phyloP scores from a whole-genome alignment of 192 early-diverging fungal genomes.

The Backusella tarrabulga region DNA sequence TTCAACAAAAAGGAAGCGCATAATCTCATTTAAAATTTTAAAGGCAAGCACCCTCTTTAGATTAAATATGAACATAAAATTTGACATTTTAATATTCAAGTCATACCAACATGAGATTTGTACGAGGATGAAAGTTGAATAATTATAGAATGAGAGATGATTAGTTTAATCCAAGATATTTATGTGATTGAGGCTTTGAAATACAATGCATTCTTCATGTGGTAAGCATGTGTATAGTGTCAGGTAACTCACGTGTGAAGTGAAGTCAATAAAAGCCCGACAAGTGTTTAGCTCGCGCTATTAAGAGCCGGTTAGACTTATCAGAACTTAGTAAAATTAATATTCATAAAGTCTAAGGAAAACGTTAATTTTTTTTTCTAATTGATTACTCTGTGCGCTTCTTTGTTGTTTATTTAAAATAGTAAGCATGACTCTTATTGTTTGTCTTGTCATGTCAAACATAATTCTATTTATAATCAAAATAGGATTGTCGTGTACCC shows the following conservation, averaged over 20 bases:
- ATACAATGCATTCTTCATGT: not conserved
- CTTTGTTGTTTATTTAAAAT: not conserved
- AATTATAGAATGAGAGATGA: not conserved
- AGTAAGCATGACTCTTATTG: not conserved
- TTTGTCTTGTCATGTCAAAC: not conserved
- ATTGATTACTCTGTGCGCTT: not conserved
- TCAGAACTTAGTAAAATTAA: not conserved
- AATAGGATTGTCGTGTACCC: not conserved
- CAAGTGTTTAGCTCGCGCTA: not conserved
- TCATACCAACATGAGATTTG: not conserved
- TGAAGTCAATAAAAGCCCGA: not conserved
- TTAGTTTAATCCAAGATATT: not conserved
- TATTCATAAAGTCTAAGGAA: not conserved
- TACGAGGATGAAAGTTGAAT: not conserved
- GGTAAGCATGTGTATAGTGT: not conserved
- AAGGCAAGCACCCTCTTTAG: no score
- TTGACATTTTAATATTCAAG: not conserved
- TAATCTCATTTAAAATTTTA: no score
- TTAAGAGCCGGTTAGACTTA: not conserved
- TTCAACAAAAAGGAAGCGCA: no score
- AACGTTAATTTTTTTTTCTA: not conserved
- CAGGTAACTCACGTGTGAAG: not conserved
- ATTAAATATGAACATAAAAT: not conserved
- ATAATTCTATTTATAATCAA: not conserved
- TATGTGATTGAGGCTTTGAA: not conserved